Base-by-base conservation (phyloP, 2,329 filamentous ascomycete genomes). In the Xenoacremonium recifei region DNA sequence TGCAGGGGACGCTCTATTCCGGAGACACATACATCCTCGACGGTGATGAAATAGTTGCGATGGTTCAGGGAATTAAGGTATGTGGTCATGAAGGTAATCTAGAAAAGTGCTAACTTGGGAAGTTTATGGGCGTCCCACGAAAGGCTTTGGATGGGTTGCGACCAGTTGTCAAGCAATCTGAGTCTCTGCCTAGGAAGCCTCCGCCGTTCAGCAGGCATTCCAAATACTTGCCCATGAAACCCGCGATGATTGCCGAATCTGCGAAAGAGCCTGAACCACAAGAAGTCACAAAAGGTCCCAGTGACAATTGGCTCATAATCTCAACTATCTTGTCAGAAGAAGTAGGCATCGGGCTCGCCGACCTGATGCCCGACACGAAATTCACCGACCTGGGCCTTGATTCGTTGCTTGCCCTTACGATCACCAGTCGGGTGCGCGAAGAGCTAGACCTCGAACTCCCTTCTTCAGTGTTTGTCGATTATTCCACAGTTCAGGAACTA, bases 291-390 rank as follows among this genome's bases (percentile, higher is more conserved):
- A 25, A 25, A 34, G 10, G 20, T 3, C 27, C 48, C 5, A n/a
- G 38, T 4, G 16, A 31, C 7, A 31, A 20, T 17, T 54, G 50
- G 48, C 16, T 45, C 15, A 31, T 40, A 2, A 51, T 53, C 19
- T 27, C 45, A 60, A 65, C 35, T 63, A 70, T 49, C 68, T 72
- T 58, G 57, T 79, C 83, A n/a, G 71, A 76, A 27, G 84, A 88
- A 62, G 86, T 87, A 76, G 82, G 82, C 43, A 79, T 87, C n/a
- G 78, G 83, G 18, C 69, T 84, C 10, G 78, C 82, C 21, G 83
- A 87, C 53, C 70, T 81, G 21, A 61, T 75, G 3, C 73, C 74
- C 17, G 73, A 73, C 1, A 71, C 73, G 1, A 73, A 79, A 49
- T 65, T 81, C 40, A 71, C 73, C n/a, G 72, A 75, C 3, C 64